Conservation (phyloP, 148 eudicot species). For the Camellia granthamiana region DNA sequence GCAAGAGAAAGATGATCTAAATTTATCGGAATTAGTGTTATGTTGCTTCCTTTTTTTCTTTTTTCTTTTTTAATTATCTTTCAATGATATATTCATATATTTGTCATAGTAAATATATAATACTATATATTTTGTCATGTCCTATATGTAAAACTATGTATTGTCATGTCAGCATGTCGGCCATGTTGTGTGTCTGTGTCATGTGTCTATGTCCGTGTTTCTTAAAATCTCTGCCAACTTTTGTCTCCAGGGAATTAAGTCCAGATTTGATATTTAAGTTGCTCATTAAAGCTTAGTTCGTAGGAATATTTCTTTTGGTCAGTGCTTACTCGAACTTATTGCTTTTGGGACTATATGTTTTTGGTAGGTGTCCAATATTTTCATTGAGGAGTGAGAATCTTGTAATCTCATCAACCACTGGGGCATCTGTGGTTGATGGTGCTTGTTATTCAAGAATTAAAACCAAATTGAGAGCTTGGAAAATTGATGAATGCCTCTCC, state of each 20-base stretch:
- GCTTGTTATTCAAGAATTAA: background rate
- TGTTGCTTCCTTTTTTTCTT: too few relatives aligned
- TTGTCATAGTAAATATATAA: too few relatives aligned
- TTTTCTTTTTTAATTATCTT: too few relatives aligned
- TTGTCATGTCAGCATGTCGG: too few relatives aligned
- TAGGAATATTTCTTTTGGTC: background rate
- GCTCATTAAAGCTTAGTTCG: background rate
- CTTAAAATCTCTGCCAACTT: too few relatives aligned
- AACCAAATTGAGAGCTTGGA: background rate
- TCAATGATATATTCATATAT: too few relatives aligned
- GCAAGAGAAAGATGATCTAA: too few relatives aligned
- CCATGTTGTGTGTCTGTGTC: too few relatives aligned
- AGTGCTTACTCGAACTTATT: background rate
- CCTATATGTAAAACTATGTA: too few relatives aligned
- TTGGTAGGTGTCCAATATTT: background rate
- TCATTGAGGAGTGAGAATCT: background rate
- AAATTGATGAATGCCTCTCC: background rate
- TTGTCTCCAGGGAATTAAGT: background rate
- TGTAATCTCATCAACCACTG: background rate
- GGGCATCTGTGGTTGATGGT: background rate
- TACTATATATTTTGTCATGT: too few relatives aligned
- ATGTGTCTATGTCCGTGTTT: too few relatives aligned
- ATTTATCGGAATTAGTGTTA: too few relatives aligned
- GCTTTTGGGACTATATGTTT: background rate
- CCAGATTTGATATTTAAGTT: background rate